These are phyloP conservation scores for Pseudocercospora cruenta DNA, from an alignment of 2,329 filamentous ascomycete species.

Conservation along the genomic window DNA sequence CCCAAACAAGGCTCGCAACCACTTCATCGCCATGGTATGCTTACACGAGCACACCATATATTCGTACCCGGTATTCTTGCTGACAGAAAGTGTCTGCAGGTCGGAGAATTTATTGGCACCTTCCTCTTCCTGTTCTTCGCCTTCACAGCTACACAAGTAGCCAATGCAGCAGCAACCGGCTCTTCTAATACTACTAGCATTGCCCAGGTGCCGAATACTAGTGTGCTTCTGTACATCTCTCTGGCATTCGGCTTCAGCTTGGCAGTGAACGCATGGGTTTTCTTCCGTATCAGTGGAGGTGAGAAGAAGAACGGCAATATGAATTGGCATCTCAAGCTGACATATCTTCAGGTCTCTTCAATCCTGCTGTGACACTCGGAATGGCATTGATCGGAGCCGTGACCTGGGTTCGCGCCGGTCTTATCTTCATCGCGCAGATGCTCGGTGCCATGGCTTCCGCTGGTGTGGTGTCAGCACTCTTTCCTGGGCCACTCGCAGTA, in stretches of 20 bases:
- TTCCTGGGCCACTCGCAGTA: constrained; percentile 52
- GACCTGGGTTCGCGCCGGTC: constrained; percentile 47
- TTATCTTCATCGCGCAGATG: constrained; percentile 52
- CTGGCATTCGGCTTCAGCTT: constrained; percentile 49
- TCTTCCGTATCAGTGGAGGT: constrained; percentile 49
- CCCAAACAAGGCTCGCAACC: constrained; percentile 47
- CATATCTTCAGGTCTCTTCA: constrained; percentile 37
- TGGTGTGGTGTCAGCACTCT: constrained; percentile 48
- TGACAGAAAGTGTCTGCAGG: neutral
- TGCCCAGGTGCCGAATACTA: constrained; percentile 40
- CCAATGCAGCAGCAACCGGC: constrained; percentile 41
- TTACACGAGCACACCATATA: neutral
- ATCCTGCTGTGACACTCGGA: constrained; percentile 51
- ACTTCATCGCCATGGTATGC: constrained; percentile 47
- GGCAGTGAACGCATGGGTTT: constrained; percentile 51
- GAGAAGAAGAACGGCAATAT: constrained; percentile 3
- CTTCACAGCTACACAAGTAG: constrained; percentile 45
- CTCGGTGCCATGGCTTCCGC: constrained; percentile 51
- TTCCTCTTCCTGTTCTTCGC: constrained; percentile 51
- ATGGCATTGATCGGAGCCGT: constrained; percentile 53
- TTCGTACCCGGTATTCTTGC: neutral
- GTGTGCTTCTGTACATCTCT: constrained; percentile 44
- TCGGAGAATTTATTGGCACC: constrained; percentile 50
- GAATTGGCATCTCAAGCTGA: neutral
- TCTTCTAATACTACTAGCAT: constrained; percentile 7